phyloP scores from a whole-genome alignment of 495 filamentous ascomycete species.

The Aspergillus carlsbadensis region DNA sequence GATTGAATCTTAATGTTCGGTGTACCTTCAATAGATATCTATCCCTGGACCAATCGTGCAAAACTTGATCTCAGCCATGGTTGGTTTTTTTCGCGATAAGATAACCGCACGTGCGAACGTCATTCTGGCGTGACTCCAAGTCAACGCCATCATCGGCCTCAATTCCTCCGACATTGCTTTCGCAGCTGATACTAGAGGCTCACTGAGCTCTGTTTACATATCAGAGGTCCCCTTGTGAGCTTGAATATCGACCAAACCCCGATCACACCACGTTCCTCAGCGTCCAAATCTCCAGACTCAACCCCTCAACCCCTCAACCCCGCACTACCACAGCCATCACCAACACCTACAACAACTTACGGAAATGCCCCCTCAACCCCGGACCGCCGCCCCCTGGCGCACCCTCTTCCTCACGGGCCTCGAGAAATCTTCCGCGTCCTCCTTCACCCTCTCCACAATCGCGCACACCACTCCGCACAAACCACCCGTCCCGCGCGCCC shows the following conservation, averaged over 20 bases:
- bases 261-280: too few species aligned
- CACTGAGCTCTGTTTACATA: too few species aligned
- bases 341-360: not conserved
- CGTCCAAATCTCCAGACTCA: too few species aligned
- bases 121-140: slow-evolving; percentile 9
- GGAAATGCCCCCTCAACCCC: slow-evolving; percentile 22
- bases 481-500: slow-evolving; percentile 56
- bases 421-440: slow-evolving; percentile 61
- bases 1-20: too few species aligned
- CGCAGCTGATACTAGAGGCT: not conserved
- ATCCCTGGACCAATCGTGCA: too few species aligned
- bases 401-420: slow-evolving; percentile 64
- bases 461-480: slow-evolving; percentile 32
- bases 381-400: slow-evolving; percentile 60
- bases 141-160: not conserved
- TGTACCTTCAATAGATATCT: too few species aligned
- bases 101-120: slow-evolving; percentile 21
- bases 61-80: too few species aligned
- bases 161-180: not conserved
- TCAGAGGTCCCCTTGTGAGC: too few species aligned
- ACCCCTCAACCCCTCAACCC: not conserved
- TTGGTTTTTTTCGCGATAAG: slow-evolving; percentile 18
- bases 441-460: slow-evolving; percentile 72
- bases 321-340: not conserved
- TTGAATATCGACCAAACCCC: too few species aligned